Percentiles rank a stretch among this genome's conserved stretches.
phyloP scores from a whole-genome alignment of 768 basidiomycete species.

The Candolleomyces eurysporus region DNA sequence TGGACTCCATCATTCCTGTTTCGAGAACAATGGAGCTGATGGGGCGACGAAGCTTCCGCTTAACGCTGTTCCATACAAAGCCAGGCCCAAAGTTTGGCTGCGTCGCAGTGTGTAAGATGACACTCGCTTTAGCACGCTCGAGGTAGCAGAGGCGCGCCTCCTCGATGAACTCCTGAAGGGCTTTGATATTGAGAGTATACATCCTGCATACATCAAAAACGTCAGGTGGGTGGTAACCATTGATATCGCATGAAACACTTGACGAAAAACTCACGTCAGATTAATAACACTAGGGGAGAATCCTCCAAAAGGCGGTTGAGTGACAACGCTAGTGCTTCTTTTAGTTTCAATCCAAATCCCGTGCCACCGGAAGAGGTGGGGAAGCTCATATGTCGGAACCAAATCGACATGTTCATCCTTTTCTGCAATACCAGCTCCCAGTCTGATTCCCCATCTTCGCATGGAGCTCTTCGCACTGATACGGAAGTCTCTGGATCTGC shows the following conservation, averaged over 20 bases:
- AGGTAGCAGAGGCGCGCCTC: constrained; percentile 33
- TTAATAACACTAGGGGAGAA: constrained; percentile 17
- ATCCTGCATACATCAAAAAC: constrained; percentile 23
- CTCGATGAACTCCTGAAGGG: constrained; percentile 33
- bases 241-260: no score
- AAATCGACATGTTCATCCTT: constrained; percentile 35
- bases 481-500: constrained; percentile 37
- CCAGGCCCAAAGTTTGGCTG: constrained; percentile 35
- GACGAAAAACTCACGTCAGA: constrained; percentile 25
- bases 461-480: constrained; percentile 39
- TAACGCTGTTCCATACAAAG: constrained; percentile 43
- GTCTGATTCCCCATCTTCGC: constrained; percentile 35
- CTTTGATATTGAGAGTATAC: constrained; percentile 37
- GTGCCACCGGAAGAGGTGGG: constrained; percentile 41
- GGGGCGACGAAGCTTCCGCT: constrained; percentile 49
- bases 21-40: constrained; percentile 53
- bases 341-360: constrained; percentile 39
- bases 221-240: background rate
- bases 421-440: constrained; percentile 9
- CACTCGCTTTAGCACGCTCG: constrained; percentile 32
- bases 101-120: constrained; percentile 33
- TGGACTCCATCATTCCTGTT: constrained; percentile 41
- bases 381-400: constrained; percentile 35
- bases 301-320: constrained; percentile 6
- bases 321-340: constrained; percentile 13